Evolutionary conservation across 352 stramenopile species (phyloP).

Genomic region (Globisporangium viniferum): DNA sequence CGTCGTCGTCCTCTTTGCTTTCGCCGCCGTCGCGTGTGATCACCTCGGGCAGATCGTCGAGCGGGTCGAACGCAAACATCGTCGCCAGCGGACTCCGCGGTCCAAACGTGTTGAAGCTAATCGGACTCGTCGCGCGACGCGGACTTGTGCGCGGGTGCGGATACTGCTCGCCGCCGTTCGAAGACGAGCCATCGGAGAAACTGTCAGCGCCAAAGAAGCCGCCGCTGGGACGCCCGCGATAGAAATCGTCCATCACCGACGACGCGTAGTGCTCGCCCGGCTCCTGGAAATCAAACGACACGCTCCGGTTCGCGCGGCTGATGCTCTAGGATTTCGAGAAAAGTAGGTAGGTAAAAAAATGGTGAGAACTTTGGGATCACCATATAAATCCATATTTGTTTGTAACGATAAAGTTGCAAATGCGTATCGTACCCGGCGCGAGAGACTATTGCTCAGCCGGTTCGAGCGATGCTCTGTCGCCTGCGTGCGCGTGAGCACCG

Average conservation of each 20-base stretch:
- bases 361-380: not conserved
- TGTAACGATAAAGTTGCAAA: not conserved
- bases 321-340: constrained; percentile 43
- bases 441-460: constrained; percentile 47
- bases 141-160: constrained; percentile 42
- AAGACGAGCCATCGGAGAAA: constrained; percentile 57
- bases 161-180: constrained; percentile 13
- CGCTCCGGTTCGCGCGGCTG: constrained; percentile 62
- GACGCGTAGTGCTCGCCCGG: constrained; percentile 35
- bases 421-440: constrained; percentile 40
- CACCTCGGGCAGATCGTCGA: constrained; percentile 53
- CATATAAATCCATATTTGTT: not conserved
- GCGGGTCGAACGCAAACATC: constrained; percentile 77
- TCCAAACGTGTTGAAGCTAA: constrained; percentile 55
- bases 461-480: constrained; percentile 44
- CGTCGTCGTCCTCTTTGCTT: constrained; percentile 20
- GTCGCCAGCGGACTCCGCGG: constrained; percentile 59
- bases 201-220: constrained; percentile 42
- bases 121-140: constrained; percentile 50
- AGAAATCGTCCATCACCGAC: constrained; percentile 50
- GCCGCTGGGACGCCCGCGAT: constrained; percentile 38
- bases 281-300: constrained; percentile 77
- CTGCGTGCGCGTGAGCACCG: constrained; percentile 64
- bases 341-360: constrained; percentile 3
- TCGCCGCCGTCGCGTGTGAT: constrained; percentile 18